Base-by-base conservation (phyloP, 2,329 filamentous ascomycete genomes). In the Cordyceps cateniannulata region DNA sequence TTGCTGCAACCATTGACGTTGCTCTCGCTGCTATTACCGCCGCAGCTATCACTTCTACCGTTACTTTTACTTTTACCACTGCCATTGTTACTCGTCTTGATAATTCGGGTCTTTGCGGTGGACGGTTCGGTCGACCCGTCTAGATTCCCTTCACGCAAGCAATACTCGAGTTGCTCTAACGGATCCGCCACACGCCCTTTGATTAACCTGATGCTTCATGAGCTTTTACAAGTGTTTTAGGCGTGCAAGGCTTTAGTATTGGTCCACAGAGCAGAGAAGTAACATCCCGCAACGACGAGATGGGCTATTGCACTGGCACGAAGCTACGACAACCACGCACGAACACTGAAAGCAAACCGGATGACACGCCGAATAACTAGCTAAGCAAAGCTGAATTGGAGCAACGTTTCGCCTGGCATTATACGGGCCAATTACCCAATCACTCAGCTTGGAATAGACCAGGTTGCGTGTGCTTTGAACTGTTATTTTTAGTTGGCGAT, bases 321-420 rank as follows among this genome's bases (percentile, higher is more conserved):
- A 16, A 48, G 47, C 24, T 47, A 29, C 35, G 35, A 51, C 47
- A 50, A 44, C 24, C 25, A 47, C 22, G 47, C 56, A 59, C 56
- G 47, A 59, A 44, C 51, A 40, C 49, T 49, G 20, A 49, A 35
- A 61, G 42, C 63, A 65, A 59, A 58, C 59, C 24, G 10, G 25
- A 44, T 51, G 35, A 44, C 25, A 51, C 25, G 25, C 47, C 24
- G 35, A 59, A 38, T 35, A 59, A 50, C 18, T 29, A 24, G 22
- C 35, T 25, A 38, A 25, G 20, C 20, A 25, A 42, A 27, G 20
- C 45, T 29, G 54, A n/a, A 48, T 49, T 6, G 12, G 27, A 32
- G 7, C 20, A 12, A 14, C 12, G 7, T 9, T 38, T 49, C 32
- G 47, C 14, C 25, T 24, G 20, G 22, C 29, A 47, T 27, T 3